Conservation (phyloP, 148 eudicot genomes). For the Fagopyrum tataricum region DNA sequence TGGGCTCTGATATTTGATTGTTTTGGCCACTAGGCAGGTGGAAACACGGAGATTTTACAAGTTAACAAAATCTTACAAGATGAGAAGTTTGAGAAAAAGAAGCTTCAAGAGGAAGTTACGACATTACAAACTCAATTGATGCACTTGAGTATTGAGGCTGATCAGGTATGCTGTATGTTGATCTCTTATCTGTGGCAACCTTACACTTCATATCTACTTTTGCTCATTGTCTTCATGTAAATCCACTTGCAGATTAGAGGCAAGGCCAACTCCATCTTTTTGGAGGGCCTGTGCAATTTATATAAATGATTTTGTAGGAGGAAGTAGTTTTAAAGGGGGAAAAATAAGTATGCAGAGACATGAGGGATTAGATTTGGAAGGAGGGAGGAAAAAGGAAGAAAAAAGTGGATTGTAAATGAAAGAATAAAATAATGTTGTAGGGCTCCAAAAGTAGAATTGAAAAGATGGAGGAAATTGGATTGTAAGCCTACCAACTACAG, state of each 20-base stretch:
- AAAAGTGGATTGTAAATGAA: no score
- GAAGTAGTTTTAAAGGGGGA: no score
- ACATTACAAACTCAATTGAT: constrained; percentile 61
- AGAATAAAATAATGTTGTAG: no score
- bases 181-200: not conserved
- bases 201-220: not conserved
- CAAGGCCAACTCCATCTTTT: no score
- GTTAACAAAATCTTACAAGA: constrained; percentile 68
- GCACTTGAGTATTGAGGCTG: constrained; percentile 61
- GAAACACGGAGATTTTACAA: constrained; percentile 42
- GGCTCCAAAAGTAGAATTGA: no score
- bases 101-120: constrained; percentile 70
- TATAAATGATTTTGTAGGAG: no score
- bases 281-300: no score
- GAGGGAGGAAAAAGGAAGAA: no score
- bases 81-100: constrained; percentile 63
- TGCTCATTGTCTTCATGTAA: constrained; percentile 8
- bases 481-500: no score
- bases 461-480: no score
- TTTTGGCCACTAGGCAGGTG: constrained; percentile 56
- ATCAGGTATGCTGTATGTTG: constrained; percentile 44
- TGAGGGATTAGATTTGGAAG: no score
- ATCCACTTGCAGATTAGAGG: not conserved
- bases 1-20: constrained; percentile 12
- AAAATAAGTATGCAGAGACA: no score